Percentiles rank a stretch among this genome's conserved stretches.
Conservation (phyloP, 768 basidiomycete genomes). For the Gymnopilus junonius region DNA sequence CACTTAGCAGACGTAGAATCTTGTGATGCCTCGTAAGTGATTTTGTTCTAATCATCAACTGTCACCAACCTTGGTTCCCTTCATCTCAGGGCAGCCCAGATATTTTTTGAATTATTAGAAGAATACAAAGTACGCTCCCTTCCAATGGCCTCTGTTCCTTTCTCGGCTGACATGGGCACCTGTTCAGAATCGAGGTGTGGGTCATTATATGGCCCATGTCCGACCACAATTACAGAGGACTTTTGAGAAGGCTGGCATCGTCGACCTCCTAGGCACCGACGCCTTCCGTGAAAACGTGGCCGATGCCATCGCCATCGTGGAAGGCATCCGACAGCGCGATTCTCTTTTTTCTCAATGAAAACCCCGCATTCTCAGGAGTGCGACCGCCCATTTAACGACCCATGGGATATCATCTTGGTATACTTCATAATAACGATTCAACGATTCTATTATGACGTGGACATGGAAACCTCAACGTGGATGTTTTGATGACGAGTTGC, state of each 20-base stretch:
- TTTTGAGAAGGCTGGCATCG: conserved; percentile 56
- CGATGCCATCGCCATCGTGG: conserved; percentile 51
- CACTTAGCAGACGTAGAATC: conserved; percentile 92
- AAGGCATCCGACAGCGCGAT: conserved; percentile 25
- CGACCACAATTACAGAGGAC: conserved; percentile 40
- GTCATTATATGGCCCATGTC: conserved; percentile 56
- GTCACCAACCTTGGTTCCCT: conserved; percentile 4
- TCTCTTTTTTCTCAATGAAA: conserved; percentile 9
- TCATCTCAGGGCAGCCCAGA: conserved; percentile 71
- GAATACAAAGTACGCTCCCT: conserved; percentile 67
- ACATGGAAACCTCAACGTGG: background rate
- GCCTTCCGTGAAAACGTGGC: conserved; percentile 55
- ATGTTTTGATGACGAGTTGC: background rate
- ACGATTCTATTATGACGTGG: background rate
- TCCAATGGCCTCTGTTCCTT: background rate
- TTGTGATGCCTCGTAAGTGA: conserved; percentile 85
- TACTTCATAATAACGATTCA: background rate
- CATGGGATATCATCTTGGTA: background rate
- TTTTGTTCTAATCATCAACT: background rate
- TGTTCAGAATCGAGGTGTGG: conserved; percentile 52
- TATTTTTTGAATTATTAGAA: conserved; percentile 77
- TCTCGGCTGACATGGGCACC: background rate
- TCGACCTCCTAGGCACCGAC: conserved; percentile 50
- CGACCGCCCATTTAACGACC: background rate
- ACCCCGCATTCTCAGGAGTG: background rate